phyloP scores from a whole-genome alignment of 148 eudicot species.

The Camellia lanceoleosa region DNA sequence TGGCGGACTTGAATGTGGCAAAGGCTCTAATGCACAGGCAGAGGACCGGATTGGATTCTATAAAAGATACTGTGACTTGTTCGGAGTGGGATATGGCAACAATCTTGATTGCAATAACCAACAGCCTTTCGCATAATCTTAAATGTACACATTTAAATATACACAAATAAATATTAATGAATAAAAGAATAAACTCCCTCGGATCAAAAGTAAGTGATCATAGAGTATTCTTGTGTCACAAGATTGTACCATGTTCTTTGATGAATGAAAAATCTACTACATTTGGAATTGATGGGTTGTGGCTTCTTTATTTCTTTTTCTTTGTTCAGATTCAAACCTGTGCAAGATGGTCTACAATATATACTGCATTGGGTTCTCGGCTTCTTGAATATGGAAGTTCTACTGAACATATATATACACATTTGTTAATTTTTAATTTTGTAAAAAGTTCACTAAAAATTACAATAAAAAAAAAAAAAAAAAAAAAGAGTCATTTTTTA shows the following conservation, averaged over 20 bases:
- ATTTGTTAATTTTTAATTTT: no score
- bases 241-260: neutral
- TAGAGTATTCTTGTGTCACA: neutral
- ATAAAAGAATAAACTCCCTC: neutral
- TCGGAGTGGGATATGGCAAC: constrained; percentile 17
- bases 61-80: constrained; percentile 24
- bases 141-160: neutral
- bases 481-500: no score
- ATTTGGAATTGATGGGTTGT: neutral
- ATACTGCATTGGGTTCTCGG: no score
- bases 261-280: neutral
- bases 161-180: neutral
- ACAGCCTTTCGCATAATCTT: constrained; percentile 9
- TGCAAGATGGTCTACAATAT: neutral
- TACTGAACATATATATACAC: no score
- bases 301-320: neutral
- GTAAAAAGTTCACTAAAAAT: no score
- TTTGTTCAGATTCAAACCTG: no score
- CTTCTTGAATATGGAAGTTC: no score
- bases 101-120: constrained; percentile 30
- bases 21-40: neutral
- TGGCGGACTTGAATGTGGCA: constrained; percentile 31
- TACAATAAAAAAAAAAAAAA: no score
- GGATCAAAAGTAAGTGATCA: neutral
- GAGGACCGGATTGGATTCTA: constrained; percentile 33